phyloP scores from a whole-genome alignment of 768 basidiomycete species.

The Crassisporium funariophilum region DNA sequence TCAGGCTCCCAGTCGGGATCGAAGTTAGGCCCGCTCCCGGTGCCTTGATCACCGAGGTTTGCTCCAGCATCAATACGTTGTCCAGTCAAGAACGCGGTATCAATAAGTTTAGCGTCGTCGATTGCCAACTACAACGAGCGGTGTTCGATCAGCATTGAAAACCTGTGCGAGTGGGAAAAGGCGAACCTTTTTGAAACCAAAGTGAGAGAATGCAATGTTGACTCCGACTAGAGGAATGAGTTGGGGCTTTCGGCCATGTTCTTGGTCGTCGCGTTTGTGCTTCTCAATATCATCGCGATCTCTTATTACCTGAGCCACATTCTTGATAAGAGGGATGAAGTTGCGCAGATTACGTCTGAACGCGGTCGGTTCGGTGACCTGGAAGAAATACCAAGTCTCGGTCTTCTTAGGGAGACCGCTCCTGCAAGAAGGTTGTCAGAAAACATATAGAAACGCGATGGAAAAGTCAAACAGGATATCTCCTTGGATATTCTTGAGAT shows the following conservation, averaged over 20 bases:
- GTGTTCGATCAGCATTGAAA: background rate
- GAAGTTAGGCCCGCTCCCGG: slow-evolving; percentile 20
- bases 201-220: background rate
- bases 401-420: slow-evolving; percentile 57
- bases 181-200: background rate
- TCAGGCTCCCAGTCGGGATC: slow-evolving; percentile 50
- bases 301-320: slow-evolving; percentile 40
- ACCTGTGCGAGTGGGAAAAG: background rate
- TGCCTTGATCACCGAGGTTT: slow-evolving; percentile 39
- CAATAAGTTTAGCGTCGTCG: slow-evolving; percentile 39
- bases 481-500: no score
- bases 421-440: no score
- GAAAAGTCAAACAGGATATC: no score
- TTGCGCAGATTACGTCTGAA: slow-evolving; percentile 46
- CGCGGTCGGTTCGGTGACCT: slow-evolving; percentile 40
- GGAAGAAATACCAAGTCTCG: slow-evolving; percentile 53
- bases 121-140: slow-evolving; percentile 36
- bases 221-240: slow-evolving; percentile 45
- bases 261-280: slow-evolving; percentile 34
- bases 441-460: no score
- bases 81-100: slow-evolving; percentile 41
- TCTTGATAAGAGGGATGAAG: slow-evolving; percentile 48
- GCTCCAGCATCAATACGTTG: slow-evolving; percentile 39
- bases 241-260: slow-evolving; percentile 14
- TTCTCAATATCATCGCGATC: slow-evolving; percentile 41